Evolutionary conservation across 345 rosid genomes (phyloP), one percentile per base, ranked within the genome.

Genomic region (Boechera divaricarpa): DNA sequence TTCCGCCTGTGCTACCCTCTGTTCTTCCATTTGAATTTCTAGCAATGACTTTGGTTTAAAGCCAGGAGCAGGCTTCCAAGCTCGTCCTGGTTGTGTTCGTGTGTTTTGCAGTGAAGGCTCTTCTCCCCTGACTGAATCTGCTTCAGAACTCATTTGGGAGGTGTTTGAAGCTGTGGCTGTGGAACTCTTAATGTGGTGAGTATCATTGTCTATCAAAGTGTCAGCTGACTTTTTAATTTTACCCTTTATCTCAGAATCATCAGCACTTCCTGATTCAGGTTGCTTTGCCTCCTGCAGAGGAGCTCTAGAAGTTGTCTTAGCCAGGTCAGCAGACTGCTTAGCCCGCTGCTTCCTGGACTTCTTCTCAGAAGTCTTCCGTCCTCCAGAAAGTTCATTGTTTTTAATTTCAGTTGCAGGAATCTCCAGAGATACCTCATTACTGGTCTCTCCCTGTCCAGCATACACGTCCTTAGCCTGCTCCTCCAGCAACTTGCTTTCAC

Each of bases 11-110:
- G 87, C 85, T 75, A 62, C 91, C 86, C 81, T 89, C 77, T 89
- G 91, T 80, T 96, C 98, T 76, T 96, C 99, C 87, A 83, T 85
- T 79, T 96, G 99, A 83, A 96, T 96, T 84, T 96, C 99, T 83
- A 96, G 79, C 74, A 96, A 79, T 33, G 99, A 93, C 86, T 88
- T 96, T 12, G 97, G 87, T 84, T 87, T 96, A 85, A 90, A 86
- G 78, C 98, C 97, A 55, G 96, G 97, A 77, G 99, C 97, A 86
- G 94, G 92, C 84, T 89, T 93, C 99, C 99, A 96, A 64, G 94
- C 97, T 60, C 91, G 87, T 35, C 76, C 84, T 2, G 85, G 67
- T 62, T 78, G 83, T 29, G 81, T 51, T 63, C 75, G 83, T 61
- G 79, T n/a, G 67, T 51, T 80, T 63, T 70, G 86, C 65, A 45